phyloP scores from a whole-genome alignment of 371 early-diverging fungal genomes.

The Basidiobolus meristosporus region DNA sequence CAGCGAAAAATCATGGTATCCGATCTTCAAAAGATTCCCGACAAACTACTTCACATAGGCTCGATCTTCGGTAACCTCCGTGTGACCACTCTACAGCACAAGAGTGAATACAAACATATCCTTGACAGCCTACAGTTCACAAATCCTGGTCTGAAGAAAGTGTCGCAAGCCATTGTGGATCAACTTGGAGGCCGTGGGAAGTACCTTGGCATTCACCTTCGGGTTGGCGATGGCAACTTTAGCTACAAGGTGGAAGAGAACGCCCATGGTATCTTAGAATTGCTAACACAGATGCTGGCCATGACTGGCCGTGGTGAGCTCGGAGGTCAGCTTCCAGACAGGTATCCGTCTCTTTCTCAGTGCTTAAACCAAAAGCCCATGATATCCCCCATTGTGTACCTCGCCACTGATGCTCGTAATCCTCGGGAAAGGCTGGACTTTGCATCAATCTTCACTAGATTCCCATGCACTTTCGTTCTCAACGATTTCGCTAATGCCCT shows the following conservation, averaged over 20 bases:
- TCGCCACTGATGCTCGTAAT: too few species aligned
- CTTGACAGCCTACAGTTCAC: conserved; percentile 9
- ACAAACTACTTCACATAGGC: conserved; percentile 19
- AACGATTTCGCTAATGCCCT: neutral
- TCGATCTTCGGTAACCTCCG: conserved; percentile 18
- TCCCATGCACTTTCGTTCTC: neutral
- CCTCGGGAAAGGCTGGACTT: neutral
- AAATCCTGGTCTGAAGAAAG: conserved; percentile 13
- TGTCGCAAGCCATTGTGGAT: conserved; percentile 8
- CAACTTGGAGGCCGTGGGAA: conserved; percentile 16
- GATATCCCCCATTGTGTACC: too few species aligned
- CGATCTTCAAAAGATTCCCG: conserved; percentile 11
- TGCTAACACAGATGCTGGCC: too few species aligned
- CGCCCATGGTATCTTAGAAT: too few species aligned
- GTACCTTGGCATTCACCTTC: conserved; percentile 20
- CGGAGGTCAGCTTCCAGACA: too few species aligned
- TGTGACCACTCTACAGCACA: conserved; percentile 7
- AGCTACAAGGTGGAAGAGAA: too few species aligned
- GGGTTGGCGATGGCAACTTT: conserved; percentile 18
- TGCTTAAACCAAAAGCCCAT: too few species aligned
- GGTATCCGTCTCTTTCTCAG: too few species aligned
- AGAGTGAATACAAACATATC: conserved; percentile 8
- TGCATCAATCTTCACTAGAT: neutral
- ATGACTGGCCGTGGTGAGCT: too few species aligned
- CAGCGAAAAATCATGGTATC: conserved; percentile 10